Base-by-base conservation (phyloP, 495 filamentous ascomycete genomes). In the Hypoxylon perforatum region DNA sequence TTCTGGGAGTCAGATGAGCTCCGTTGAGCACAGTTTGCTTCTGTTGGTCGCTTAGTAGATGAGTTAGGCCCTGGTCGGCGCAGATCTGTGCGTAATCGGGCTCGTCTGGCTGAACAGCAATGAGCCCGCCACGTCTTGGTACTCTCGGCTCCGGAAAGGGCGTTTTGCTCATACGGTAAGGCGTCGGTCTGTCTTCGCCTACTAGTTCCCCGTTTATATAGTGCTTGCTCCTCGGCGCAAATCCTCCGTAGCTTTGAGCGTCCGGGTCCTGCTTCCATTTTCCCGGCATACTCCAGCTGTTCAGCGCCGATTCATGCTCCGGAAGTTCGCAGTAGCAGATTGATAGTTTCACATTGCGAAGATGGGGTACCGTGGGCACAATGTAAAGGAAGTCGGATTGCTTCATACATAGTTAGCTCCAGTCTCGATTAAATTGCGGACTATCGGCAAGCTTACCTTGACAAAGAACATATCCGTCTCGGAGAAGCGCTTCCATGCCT, bases 361-460 rank as follows among this genome's bases (percentile, higher is more conserved):
- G 83, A 73, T 93, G 91, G 45, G 86, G 85, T 55, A 91, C 84
- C 63, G 87, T 87, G 14, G 90, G 88, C 28, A 91, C 84, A 35
- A 90, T 85, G 68, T 85, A 86, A 81, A 90, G 85, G 74, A 93
- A 91, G 72, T 93, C 91, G 51, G 88, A 88, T 49, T 90, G 84
- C 87, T 90, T 59, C 22, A 8, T 28, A 21, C 21, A 1, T 47
- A 28, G 69, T 77, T 70, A 83, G 70, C 69, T 65, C 15, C 14
- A 53, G 9, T 0, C 4, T 33, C n/a, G n/a, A 17, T 36, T 22
- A 19, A 52, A 4, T 15, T 7, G 14, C 45, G 21, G 28, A 17
- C 12, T 9, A 33, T 33, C n/a, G 33, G 30, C 9, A 33, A 30
- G 62, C 76, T 63, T 81, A 91, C 89, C 80, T 87, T 90, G 69